These are phyloP conservation scores for Dalechampia spathulata DNA, from an alignment of 441 rosid species.

Conservation along the genomic window DNA sequence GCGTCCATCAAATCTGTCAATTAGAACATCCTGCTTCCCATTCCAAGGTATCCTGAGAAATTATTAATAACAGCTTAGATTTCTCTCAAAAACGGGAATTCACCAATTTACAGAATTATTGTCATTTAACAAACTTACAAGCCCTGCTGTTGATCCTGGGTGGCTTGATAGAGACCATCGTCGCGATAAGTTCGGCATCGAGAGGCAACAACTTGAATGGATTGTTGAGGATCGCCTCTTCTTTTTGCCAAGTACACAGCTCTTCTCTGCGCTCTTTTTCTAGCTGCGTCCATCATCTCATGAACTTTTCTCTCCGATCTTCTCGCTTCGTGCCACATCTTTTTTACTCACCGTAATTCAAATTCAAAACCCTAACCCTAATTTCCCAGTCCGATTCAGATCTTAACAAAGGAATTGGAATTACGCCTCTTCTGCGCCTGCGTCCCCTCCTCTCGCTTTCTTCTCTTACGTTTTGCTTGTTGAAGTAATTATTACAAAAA, in stretches of 20 bases:
- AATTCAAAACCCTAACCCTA: constrained; percentile 9
- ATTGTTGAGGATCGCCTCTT: constrained; percentile 92
- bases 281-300: constrained; percentile 99
- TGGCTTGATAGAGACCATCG: constrained; percentile 83
- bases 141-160: constrained; percentile 91
- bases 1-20: constrained; percentile 95
- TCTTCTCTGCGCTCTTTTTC: constrained; percentile 89
- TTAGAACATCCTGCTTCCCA: constrained; percentile 74
- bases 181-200: constrained; percentile 75
- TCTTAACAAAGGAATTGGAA: too few relatives aligned
- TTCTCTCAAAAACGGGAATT: too few relatives aligned
- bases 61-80: not conserved
- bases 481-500: too few relatives aligned
- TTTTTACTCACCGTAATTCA: not conserved
- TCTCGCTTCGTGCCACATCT: constrained; percentile 99
- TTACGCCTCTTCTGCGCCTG: too few relatives aligned
- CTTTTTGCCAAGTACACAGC: constrained; percentile 85
- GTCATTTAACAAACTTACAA: constrained; percentile 34
- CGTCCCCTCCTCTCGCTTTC: too few relatives aligned
- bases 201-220: constrained; percentile 65
- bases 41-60: constrained; percentile 85
- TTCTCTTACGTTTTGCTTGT: too few relatives aligned
- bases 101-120: too few relatives aligned
- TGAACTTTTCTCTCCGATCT: constrained; percentile 96
- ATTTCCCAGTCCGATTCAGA: too few relatives aligned